A percentile compares a stretch with the other conserved stretches of the same genome.
Evolutionary conservation across 768 basidiomycete genomes (phyloP).

Genomic region (Peribolospora baueri): DNA sequence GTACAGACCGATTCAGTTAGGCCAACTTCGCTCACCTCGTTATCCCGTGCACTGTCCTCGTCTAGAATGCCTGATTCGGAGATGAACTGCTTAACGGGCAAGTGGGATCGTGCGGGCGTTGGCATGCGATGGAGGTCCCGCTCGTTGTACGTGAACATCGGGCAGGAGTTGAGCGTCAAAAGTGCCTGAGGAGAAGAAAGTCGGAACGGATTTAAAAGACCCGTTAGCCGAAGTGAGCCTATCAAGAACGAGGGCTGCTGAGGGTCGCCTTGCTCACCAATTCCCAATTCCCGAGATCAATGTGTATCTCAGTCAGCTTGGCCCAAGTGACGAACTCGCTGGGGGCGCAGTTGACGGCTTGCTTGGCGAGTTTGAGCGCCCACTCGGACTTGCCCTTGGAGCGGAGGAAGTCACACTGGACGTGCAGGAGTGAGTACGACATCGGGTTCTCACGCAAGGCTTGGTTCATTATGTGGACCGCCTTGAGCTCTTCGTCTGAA

Average conservation of each 20-base stretch:
- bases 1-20: not conserved
- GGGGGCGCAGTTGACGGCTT: conserved; percentile 94
- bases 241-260: not conserved
- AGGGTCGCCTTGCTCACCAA: conserved; percentile 21
- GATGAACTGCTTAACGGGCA: conserved; percentile 65
- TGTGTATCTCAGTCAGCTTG: conserved; percentile 82
- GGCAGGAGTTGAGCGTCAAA: conserved; percentile 90
- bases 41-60: conserved; percentile 56
- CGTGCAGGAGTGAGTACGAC: conserved; percentile 80
- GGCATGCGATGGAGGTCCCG: conserved; percentile 74
- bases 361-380: conserved; percentile 72
- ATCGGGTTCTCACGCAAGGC: conserved; percentile 69
- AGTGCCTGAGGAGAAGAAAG: conserved; percentile 29
- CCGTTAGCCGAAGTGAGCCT: not conserved
- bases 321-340: conserved; percentile 99
- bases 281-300: conserved; percentile 68
- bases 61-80: conserved; percentile 58
- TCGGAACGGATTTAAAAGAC: not conserved
- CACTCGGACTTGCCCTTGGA: conserved; percentile 61
- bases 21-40: conserved; percentile 33
- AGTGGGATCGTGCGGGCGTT: conserved; percentile 50
- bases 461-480: conserved; percentile 68
- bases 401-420: conserved; percentile 78
- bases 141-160: conserved; percentile 98
- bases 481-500: conserved; percentile 92